These are phyloP conservation scores for Zasmidium angulare DNA, from an alignment of 2,329 filamentous ascomycete genomes.

Conservation along the genomic window DNA sequence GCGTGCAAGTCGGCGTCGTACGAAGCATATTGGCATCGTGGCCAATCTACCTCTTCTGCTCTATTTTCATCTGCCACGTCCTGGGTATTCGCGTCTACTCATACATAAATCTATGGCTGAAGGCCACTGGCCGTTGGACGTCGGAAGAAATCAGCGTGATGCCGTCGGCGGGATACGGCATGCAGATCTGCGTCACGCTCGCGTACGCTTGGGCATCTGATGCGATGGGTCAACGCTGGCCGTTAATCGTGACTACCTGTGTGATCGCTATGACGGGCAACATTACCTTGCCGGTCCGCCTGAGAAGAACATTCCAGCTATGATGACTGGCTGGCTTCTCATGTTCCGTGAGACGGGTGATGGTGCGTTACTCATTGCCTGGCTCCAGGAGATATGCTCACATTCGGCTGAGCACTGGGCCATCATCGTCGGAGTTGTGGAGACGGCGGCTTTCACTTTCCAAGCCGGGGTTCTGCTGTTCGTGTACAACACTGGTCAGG, in stretches of 20 bases:
- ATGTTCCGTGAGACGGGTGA: conserved; percentile 39
- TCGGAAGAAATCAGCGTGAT: conserved; percentile 8
- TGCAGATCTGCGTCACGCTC: background rate
- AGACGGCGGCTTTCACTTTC: conserved; percentile 20
- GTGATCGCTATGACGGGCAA: conserved; percentile 36
- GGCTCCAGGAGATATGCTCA: conserved; percentile 19
- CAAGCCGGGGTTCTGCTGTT: conserved; percentile 23
- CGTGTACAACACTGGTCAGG: conserved; percentile 20
- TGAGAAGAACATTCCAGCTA: conserved; percentile 35
- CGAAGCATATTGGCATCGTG: conserved; percentile 10
- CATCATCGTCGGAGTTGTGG: conserved; percentile 19
- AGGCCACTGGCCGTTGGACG: conserved; percentile 5
- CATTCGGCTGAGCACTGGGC: conserved; percentile 19
- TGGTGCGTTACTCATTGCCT: conserved; percentile 41
- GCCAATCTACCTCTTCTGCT: conserved; percentile 17
- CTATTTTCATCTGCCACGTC: conserved; percentile 8
- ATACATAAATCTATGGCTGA: conserved; percentile 11
- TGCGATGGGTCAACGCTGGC: conserved; percentile 19
- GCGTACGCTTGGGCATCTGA: conserved; percentile 23
- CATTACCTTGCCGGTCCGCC: conserved; percentile 38
- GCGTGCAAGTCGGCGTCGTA: too few species aligned
- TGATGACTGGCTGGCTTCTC: conserved; percentile 41
- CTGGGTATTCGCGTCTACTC: conserved; percentile 2
- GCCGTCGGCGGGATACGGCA: conserved; percentile 6
- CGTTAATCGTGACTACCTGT: conserved; percentile 20